Percentiles rank a stretch among this genome's conserved stretches.
phyloP scores from a whole-genome alignment of 306 rosid genomes.

The Psophocarpus tetragonolobus region DNA sequence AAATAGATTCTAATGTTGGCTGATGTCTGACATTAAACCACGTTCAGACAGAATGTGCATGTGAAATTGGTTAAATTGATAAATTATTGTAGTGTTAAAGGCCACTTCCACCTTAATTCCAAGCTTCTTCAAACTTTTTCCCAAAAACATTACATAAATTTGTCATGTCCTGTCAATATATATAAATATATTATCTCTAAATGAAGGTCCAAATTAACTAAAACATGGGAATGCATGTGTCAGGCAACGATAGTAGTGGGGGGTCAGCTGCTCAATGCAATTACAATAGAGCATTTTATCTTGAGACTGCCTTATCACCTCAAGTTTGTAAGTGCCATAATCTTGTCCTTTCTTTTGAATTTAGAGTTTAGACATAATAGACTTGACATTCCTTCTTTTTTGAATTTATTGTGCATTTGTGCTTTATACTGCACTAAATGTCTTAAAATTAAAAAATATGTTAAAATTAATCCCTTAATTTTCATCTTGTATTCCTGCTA shows the following conservation, averaged over 20 bases:
- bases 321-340: constrained; percentile 70
- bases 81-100: not conserved
- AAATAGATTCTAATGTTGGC: not conserved
- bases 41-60: not conserved
- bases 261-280: constrained; percentile 84
- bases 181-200: no score
- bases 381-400: not conserved
- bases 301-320: constrained; percentile 95
- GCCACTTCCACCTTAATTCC: not conserved
- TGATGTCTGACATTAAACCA: not conserved
- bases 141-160: not conserved
- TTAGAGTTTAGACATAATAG: not conserved
- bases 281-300: constrained; percentile 92
- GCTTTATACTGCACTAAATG: not conserved
- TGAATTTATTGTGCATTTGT: not conserved
- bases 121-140: not conserved
- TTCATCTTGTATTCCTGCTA: constrained; percentile 27
- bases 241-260: constrained; percentile 89
- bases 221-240: constrained; percentile 23
- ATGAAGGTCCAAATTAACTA: constrained; percentile 8
- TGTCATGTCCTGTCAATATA: not conserved
- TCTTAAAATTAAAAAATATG: not conserved
- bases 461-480: constrained; percentile 26
- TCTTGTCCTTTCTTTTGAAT: constrained; percentile 6
- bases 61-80: not conserved